phyloP scores from a whole-genome alignment of 1,284 basidiomycete genomes.

The Rhizopogon hawkerae region DNA sequence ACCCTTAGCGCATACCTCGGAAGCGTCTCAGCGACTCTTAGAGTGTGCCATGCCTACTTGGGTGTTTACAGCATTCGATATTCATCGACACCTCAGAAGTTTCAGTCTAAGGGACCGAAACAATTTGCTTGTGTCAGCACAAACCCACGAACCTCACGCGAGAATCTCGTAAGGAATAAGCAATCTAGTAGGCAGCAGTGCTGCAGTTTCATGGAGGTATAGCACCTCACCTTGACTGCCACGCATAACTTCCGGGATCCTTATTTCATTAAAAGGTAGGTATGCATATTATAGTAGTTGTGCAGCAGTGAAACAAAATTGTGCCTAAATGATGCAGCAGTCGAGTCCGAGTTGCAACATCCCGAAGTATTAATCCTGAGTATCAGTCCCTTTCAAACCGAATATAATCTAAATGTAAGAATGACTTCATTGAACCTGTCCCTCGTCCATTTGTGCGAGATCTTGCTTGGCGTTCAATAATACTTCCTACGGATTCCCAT shows the following conservation, averaged over 20 bases:
- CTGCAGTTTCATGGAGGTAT: too few relatives aligned
- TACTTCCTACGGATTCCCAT: constrained; percentile 30
- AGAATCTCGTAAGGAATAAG: too few relatives aligned
- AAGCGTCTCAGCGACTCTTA: too few relatives aligned
- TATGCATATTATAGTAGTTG: background rate
- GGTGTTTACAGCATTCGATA: too few relatives aligned
- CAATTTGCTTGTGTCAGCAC: too few relatives aligned
- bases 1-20: too few relatives aligned
- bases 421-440: constrained; percentile 11
- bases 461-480: constrained; percentile 40
- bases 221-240: too few relatives aligned
- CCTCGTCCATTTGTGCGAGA: constrained; percentile 32
- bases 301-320: background rate
- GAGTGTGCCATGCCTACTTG: too few relatives aligned
- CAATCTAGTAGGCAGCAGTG: too few relatives aligned
- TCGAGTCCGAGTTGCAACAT: background rate
- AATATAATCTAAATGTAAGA: background rate
- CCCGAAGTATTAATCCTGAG: background rate
- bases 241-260: background rate
- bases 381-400: background rate
- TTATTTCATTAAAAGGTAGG: background rate
- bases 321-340: background rate
- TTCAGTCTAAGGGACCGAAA: too few relatives aligned
- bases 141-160: too few relatives aligned
- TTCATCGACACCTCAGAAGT: too few relatives aligned